A percentile compares a stretch with the other conserved stretches of the same genome.
These are phyloP conservation scores for Erythrobasidium hasegawianum DNA, from an alignment of 1,284 basidiomycete genomes.

Conservation along the genomic window DNA sequence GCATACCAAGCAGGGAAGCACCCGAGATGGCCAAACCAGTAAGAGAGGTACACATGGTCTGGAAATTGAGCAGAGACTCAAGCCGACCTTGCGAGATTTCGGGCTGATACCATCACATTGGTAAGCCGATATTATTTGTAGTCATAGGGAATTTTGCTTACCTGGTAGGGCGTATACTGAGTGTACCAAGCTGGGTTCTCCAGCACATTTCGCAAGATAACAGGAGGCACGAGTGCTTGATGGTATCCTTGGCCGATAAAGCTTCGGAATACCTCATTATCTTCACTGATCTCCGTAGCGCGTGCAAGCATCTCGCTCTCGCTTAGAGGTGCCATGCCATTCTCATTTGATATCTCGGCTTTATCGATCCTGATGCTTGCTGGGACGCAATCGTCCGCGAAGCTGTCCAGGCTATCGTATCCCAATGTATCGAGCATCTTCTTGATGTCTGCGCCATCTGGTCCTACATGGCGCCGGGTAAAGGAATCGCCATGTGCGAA, in stretches of 20 bases:
- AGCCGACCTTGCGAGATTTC: conserved; percentile 92
- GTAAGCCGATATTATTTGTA: neutral
- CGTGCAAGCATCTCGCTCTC: conserved; percentile 78
- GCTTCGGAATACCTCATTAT: conserved; percentile 80
- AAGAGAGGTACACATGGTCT: conserved; percentile 92
- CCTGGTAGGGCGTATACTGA: conserved; percentile 75
- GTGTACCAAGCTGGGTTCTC: conserved; percentile 99
- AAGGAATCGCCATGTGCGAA: conserved; percentile 80
- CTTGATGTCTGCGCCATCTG: conserved; percentile 61
- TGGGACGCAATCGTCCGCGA: conserved; percentile 76
- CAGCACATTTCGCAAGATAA: conserved; percentile 73
- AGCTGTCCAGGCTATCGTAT: conserved; percentile 79
- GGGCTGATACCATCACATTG: conserved; percentile 77
- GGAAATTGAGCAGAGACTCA: conserved; percentile 94
- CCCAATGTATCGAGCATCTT: conserved; percentile 77
- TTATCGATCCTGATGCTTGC: conserved; percentile 67
- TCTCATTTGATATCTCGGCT: conserved; percentile 61
- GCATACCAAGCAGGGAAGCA: conserved; percentile 65
- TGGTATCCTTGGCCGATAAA: conserved; percentile 99
- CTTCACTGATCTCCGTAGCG: conserved; percentile 68
- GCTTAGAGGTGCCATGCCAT: conserved; percentile 57
- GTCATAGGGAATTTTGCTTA: neutral
- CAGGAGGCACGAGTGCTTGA: conserved; percentile 85
- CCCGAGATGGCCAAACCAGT: conserved; percentile 94
- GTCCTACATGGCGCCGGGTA: conserved; percentile 81